A percentile compares a stretch with the other conserved stretches of the same genome.
Evolutionary conservation across 2,329 filamentous ascomycete species (phyloP).

Genomic region (Aureobasidium namibiae): DNA sequence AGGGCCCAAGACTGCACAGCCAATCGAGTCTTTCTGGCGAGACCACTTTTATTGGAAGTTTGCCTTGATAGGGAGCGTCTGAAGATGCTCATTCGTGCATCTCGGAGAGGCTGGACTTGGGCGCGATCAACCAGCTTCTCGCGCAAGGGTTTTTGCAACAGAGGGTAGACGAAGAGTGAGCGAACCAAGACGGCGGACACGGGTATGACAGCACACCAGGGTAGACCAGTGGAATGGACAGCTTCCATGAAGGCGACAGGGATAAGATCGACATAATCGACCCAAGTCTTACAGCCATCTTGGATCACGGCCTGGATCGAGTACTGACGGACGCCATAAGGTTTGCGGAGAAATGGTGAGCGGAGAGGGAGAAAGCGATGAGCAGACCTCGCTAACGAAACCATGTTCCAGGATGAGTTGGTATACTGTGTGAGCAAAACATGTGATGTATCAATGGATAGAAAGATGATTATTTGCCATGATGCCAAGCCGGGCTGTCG

Average conservation of each 20-base stretch:
- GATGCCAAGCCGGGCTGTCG: neutral
- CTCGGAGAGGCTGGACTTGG: neutral
- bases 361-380: neutral
- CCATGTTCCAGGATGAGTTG: neutral
- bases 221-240: constrained; percentile 23
- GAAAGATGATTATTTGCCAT: constrained; percentile 1
- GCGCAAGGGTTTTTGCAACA: constrained; percentile 10
- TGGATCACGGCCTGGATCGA: neutral
- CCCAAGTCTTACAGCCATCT: neutral
- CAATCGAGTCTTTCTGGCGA: neutral
- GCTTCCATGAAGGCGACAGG: constrained; percentile 20
- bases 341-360: neutral
- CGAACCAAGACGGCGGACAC: constrained; percentile 23
- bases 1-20: neutral
- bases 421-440: neutral
- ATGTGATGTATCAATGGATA: neutral
- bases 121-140: neutral
- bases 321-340: neutral
- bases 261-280: constrained; percentile 12
- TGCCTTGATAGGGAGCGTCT: neutral
- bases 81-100: neutral
- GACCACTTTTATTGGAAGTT: too few relatives aligned
- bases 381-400: neutral
- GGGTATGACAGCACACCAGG: constrained; percentile 26
- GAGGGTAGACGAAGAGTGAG: constrained; percentile 21